Evolutionary conservation across 2,329 filamentous ascomycete genomes (phyloP).

Genomic region (Aphanocladium album): DNA sequence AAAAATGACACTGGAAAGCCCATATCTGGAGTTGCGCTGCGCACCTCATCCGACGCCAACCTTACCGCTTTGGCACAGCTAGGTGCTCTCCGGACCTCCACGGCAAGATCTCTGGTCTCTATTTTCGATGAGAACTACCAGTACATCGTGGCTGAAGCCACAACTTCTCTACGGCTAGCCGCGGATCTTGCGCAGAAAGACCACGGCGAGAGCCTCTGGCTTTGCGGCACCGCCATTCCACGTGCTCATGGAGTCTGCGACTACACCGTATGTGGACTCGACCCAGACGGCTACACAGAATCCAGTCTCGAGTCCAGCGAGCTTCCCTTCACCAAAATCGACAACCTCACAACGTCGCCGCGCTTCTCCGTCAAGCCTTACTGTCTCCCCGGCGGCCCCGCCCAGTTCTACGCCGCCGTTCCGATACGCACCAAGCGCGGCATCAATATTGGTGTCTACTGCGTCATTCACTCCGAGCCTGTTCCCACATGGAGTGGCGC

Average conservation of each 20-base stretch:
- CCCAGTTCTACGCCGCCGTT: constrained; percentile 36
- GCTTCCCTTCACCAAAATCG: too few relatives aligned
- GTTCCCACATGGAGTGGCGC: constrained; percentile 21
- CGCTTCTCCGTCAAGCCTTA: constrained; percentile 25
- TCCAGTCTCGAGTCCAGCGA: too few relatives aligned
- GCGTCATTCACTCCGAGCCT: constrained; percentile 22
- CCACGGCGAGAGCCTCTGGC: constrained; percentile 18
- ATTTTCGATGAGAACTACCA: constrained; percentile 45
- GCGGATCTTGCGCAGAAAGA: constrained; percentile 15
- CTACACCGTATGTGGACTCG: neutral
- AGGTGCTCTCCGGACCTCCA: constrained; percentile 38
- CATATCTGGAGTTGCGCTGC: too few relatives aligned
- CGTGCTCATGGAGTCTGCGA: constrained; percentile 26
- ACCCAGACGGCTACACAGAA: too few relatives aligned
- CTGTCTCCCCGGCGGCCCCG: constrained; percentile 18
- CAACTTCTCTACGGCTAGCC: constrained; percentile 33
- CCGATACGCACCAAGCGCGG: constrained; percentile 35
- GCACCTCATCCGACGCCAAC: constrained; percentile 31
- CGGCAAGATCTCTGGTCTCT: constrained; percentile 41
- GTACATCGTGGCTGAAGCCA: constrained; percentile 48
- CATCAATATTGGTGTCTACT: constrained; percentile 39
- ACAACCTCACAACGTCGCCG: constrained; percentile 31
- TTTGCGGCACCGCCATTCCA: constrained; percentile 29
- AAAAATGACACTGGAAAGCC: too few relatives aligned
- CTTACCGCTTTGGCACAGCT: constrained; percentile 49